Conservation (phyloP, 257 asterid species). For the Apocynum venetum region DNA sequence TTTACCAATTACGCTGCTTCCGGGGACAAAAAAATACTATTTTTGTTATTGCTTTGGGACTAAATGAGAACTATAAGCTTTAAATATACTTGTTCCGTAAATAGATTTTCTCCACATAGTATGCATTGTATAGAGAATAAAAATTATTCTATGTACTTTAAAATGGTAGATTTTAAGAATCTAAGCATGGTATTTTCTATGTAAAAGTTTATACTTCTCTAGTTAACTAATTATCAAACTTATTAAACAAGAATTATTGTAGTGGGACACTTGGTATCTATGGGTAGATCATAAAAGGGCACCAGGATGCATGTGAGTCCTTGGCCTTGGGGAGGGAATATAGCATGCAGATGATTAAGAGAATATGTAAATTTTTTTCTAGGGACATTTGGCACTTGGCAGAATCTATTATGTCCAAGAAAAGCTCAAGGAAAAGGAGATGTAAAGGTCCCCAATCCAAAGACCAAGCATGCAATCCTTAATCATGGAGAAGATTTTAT, state of each 20-base stretch:
- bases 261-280: too few relatives aligned
- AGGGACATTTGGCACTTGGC: neutral
- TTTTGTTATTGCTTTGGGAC: too few relatives aligned
- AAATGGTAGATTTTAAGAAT: too few relatives aligned
- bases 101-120: too few relatives aligned
- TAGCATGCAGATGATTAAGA: neutral
- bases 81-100: too few relatives aligned
- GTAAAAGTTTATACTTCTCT: neutral
- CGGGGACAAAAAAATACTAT: too few relatives aligned
- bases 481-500: slow-evolving; percentile 9
- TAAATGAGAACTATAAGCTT: too few relatives aligned
- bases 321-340: neutral
- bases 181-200: too few relatives aligned
- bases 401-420: slow-evolving; percentile 5
- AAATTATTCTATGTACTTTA: too few relatives aligned
- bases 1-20: too few relatives aligned
- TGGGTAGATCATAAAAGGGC: neutral
- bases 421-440: neutral
- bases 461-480: neutral
- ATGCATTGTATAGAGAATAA: too few relatives aligned
- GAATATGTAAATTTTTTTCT: neutral
- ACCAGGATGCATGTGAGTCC: neutral
- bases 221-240: neutral
- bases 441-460: neutral
- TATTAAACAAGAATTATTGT: neutral